phyloP scores from a whole-genome alignment of 1,284 basidiomycete species.

The Phellopilus nigrolimitatus region DNA sequence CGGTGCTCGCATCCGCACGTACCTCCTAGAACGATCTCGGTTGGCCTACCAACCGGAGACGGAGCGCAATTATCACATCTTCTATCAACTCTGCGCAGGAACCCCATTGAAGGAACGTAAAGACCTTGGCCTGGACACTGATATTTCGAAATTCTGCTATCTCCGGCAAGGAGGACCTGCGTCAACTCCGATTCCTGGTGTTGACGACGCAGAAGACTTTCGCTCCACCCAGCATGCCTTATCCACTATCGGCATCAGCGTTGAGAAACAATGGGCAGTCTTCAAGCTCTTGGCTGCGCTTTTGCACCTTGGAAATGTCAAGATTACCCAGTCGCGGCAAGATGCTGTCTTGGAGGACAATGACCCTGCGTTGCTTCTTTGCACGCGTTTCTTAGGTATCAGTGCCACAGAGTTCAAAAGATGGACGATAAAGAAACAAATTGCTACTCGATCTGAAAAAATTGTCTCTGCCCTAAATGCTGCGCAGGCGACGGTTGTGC shows the following conservation, averaged over 20 bases:
- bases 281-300: conserved; percentile 93
- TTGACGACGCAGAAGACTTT: conserved; percentile 97
- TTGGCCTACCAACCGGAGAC: conserved; percentile 96
- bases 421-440: conserved; percentile 98
- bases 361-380: conserved; percentile 76
- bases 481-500: conserved; percentile 90
- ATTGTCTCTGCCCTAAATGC: conserved; percentile 86
- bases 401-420: conserved; percentile 95
- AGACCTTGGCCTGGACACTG: conserved; percentile 85
- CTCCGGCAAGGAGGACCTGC: conserved; percentile 89
- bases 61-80: conserved; percentile 99
- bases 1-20: conserved; percentile 95
- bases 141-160: conserved; percentile 87
- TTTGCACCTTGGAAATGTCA: conserved; percentile 95
- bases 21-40: conserved; percentile 94
- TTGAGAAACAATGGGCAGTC: conserved; percentile 97
- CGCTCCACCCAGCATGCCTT: conserved; percentile 89
- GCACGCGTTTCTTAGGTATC: conserved; percentile 88
- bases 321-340: conserved; percentile 76
- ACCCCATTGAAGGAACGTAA: conserved; percentile 94
- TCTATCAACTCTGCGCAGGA: conserved; percentile 98
- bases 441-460: conserved; percentile 92
- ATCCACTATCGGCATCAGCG: conserved; percentile 93
- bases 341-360: conserved; percentile 86
- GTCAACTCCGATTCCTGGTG: conserved; percentile 83